phyloP scores from a whole-genome alignment of 2,329 filamentous ascomycete species.

The Sclerotinia minor region DNA sequence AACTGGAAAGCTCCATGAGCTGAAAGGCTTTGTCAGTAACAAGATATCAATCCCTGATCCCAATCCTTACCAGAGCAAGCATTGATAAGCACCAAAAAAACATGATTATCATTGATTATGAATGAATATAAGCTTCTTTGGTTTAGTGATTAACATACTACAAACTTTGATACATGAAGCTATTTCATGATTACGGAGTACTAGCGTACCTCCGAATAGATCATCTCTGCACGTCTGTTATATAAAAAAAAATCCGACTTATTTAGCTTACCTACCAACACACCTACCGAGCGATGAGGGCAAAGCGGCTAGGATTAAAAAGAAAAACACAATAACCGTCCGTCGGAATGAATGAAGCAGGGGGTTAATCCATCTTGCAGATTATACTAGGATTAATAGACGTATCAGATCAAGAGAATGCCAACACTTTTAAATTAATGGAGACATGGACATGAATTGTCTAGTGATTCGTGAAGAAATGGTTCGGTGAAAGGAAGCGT shows the following conservation, averaged over 20 bases:
- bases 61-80: background rate
- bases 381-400: background rate
- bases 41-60: background rate
- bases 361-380: background rate
- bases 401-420: conserved; percentile 5
- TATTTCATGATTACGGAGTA: too few relatives aligned
- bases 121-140: background rate
- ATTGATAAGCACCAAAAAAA: background rate
- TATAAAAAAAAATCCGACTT: conserved; percentile 4
- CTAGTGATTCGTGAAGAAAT: background rate
- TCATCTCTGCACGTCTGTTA: conserved; percentile 2
- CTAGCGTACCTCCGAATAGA: too few relatives aligned
- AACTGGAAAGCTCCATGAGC: background rate
- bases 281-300: conserved; percentile 1
- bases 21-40: background rate
- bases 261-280: background rate
- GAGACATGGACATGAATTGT: background rate
- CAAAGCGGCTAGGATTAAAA: conserved; percentile 11
- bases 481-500: background rate
- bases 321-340: background rate
- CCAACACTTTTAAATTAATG: conserved; percentile 4
- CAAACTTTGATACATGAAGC: too few relatives aligned
- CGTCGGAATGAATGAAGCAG: background rate
- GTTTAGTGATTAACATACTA: background rate
- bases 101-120: conserved; percentile 6